These are phyloP conservation scores for Phyllosticta citrichinensis DNA, from an alignment of 2,329 filamentous ascomycete species.

Conservation along the genomic window DNA sequence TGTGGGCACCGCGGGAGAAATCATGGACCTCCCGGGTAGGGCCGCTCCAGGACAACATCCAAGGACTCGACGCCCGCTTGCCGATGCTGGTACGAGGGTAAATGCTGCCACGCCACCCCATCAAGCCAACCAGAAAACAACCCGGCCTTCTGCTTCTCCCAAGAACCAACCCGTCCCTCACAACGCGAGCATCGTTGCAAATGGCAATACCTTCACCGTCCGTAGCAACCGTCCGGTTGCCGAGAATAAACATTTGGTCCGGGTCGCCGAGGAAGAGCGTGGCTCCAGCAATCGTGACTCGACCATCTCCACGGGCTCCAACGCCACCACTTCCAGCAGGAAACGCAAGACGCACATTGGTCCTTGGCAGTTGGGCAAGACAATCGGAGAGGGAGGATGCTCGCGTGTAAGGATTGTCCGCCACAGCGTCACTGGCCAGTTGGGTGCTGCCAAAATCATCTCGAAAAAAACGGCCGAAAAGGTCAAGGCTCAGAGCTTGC, in stretches of 20 bases:
- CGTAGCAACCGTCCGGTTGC: constrained; percentile 19
- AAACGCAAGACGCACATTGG: constrained; percentile 68
- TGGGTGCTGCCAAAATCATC: constrained; percentile 92
- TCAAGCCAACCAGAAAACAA: neutral
- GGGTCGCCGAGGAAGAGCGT: constrained; percentile 37
- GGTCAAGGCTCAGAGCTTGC: constrained; percentile 76
- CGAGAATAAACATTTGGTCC: constrained; percentile 45
- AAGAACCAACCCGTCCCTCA: constrained; percentile 23
- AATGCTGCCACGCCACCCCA: constrained; percentile 19
- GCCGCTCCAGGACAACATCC: constrained; percentile 20
- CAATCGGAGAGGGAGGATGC: constrained; percentile 80
- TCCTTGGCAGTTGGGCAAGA: constrained; percentile 86
- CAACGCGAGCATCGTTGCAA: constrained; percentile 35
- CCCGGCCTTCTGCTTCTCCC: neutral
- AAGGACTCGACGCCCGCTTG: constrained; percentile 22
- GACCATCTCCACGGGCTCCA: constrained; percentile 46
- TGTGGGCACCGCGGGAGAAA: neutral
- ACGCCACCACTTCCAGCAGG: constrained; percentile 39
- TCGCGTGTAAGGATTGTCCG: constrained; percentile 79
- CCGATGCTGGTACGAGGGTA: constrained; percentile 23
- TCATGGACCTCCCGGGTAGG: constrained; percentile 20
- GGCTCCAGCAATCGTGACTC: constrained; percentile 42
- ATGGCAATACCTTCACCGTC: constrained; percentile 31
- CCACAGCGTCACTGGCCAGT: constrained; percentile 66
- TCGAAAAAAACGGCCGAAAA: constrained; percentile 68